phyloP scores from a whole-genome alignment of 2,329 filamentous ascomycete species.

The Talaromyces sp. region DNA sequence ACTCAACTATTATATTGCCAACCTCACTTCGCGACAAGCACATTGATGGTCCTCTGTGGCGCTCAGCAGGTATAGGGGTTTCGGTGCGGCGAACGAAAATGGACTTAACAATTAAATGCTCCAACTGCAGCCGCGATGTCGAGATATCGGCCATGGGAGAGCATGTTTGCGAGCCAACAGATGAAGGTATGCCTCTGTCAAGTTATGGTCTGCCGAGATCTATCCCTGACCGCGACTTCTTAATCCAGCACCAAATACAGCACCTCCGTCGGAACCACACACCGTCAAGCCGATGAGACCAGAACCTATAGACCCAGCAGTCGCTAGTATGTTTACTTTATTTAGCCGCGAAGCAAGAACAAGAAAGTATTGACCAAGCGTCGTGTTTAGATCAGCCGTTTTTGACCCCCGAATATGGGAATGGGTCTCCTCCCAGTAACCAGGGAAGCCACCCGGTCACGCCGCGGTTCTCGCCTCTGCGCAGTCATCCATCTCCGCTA shows the following conservation, averaged over 20 bases:
- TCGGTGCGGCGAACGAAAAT: constrained; percentile 31
- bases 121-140: constrained; percentile 69
- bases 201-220: neutral
- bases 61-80: constrained; percentile 7
- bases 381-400: constrained; percentile 33
- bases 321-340: constrained; percentile 49
- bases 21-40: neutral
- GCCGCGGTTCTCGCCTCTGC: constrained; percentile 40
- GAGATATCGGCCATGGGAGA: constrained; percentile 83
- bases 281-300: constrained; percentile 38
- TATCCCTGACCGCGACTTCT: neutral
- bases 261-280: constrained; percentile 4
- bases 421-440: constrained; percentile 59
- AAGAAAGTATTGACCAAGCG: neutral
- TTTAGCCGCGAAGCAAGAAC: neutral
- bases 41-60: constrained; percentile 6
- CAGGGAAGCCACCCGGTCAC: constrained; percentile 58
- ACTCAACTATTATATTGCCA: neutral
- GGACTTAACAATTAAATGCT: constrained; percentile 76
- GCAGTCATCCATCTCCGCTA: constrained; percentile 36
- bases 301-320: constrained; percentile 53
- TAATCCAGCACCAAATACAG: no score
- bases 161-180: constrained; percentile 57
- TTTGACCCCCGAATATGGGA: constrained; percentile 49
- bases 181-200: constrained; percentile 27